phyloP scores from a whole-genome alignment of 805 yeast species.

The Priceomyces fermenticarens region DNA sequence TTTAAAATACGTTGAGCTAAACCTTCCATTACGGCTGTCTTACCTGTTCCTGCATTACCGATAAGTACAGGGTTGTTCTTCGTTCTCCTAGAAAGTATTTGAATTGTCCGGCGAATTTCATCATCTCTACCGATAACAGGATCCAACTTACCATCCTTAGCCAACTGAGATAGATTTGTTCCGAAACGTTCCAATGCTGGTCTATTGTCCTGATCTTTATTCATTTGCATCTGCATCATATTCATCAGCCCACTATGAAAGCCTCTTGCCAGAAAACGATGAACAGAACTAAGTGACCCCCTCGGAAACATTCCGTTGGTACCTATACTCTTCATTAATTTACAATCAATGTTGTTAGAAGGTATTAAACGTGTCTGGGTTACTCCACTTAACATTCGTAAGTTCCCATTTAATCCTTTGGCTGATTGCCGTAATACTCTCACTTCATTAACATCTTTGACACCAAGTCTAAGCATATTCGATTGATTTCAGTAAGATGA shows the following conservation, averaged over 20 bases:
- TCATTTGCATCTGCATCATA: constrained; percentile 40
- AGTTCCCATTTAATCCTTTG: too few relatives aligned
- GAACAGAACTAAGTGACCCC: too few relatives aligned
- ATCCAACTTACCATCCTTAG: constrained; percentile 85
- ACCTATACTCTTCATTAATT: too few relatives aligned
- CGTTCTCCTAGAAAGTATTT: constrained; percentile 86
- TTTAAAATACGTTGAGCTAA: constrained; percentile 88
- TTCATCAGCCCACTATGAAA: constrained; percentile 21
- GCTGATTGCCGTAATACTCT: too few relatives aligned
- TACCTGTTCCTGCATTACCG: constrained; percentile 98
- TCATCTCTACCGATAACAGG: constrained; percentile 98
- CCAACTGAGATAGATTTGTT: constrained; percentile 79
- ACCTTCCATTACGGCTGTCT: constrained; percentile 95
- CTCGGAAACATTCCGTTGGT: too few relatives aligned
- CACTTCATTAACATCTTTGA: too few relatives aligned
- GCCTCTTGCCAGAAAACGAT: constrained; percentile 5
- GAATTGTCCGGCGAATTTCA: constrained; percentile 89
- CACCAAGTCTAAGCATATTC: too few relatives aligned
- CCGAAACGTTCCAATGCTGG: constrained; percentile 86
- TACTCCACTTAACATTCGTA: too few relatives aligned
- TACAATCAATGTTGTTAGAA: too few relatives aligned
- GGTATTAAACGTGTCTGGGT: too few relatives aligned
- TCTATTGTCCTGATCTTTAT: constrained; percentile 44
- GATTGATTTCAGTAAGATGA: too few relatives aligned
- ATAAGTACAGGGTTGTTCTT: constrained; percentile 94